Evolutionary conservation across 2,329 filamentous ascomycete genomes (phyloP), one percentile per base, ranked within the genome.

Genomic region (Aspergillus cejpii): DNA sequence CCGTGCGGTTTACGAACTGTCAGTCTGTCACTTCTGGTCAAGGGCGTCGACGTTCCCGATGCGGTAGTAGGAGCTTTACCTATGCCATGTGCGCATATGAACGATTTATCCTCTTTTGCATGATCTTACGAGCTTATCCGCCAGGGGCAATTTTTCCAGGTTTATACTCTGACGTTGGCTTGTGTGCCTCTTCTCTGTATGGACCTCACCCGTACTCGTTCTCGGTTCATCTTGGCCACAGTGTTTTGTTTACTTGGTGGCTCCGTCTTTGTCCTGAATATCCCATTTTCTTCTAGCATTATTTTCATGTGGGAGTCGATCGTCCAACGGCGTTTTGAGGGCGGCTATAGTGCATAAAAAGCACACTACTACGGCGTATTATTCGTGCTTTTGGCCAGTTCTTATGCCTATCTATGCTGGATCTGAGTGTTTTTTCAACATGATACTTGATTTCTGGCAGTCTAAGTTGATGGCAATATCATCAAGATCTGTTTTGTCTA

Each of bases 31-130:
- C 37, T 23, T 40, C 37, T 24, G 34, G 38, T 39, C 27, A 45
- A 48, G 49, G n/a, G 51, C 43, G 44, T 53, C 39, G 54, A 54
- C 54, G 54, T 58, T 55, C 42, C 45, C 41, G 44, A 36, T 28
- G 24, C 31, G 45, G 44, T 45, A 31, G 45, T 34, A 45, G 31
- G 31, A 26, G 37, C 21, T 45, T 48, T 27, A 24, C 43, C 43
- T 45, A 28, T 33, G 44, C 33, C 45, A 49, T 39, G 51, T 55
- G 54, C 53, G 52, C 51, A 56, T 56, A 56, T 41, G 54, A 57
- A 50, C 47, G 43, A 50, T 50, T 24, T 8, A 4, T 8, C 8
- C 8, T 24, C 8, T 24, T 24, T 8, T 43, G 21, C 14, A 31
- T 44, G 15, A 27, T 31, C 20, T 24, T 34, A 34, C 31, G 31